A percentile compares a stretch with the other conserved stretches of the same genome.
Conservation (phyloP, 2,329 filamentous ascomycete genomes). For the Aspergillus sclerotialis region DNA sequence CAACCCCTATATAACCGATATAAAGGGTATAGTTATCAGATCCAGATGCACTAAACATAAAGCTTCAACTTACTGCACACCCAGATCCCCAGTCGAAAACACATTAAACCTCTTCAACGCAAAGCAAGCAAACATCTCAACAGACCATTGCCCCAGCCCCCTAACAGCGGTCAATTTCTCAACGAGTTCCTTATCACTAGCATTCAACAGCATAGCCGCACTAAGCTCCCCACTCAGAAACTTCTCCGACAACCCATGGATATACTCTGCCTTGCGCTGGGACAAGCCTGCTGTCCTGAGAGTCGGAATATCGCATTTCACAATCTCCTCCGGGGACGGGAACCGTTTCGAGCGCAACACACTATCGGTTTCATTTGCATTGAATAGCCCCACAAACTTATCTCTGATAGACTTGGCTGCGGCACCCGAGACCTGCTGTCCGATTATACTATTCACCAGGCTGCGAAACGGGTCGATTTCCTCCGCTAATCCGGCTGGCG, state of each 20-base stretch:
- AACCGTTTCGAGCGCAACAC: conserved; percentile 42
- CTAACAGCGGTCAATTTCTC: conserved; percentile 76
- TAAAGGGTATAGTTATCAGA: too few species aligned
- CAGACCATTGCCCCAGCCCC: conserved; percentile 82
- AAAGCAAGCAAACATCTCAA: conserved; percentile 98
- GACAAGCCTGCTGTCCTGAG: conserved; percentile 83
- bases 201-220: conserved; percentile 66
- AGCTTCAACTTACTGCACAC: conserved; percentile 61
- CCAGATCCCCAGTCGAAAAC: conserved; percentile 84
- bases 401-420: conserved; percentile 83
- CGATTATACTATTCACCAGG: conserved; percentile 81
- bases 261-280: conserved; percentile 92
- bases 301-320: conserved; percentile 52
- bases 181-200: conserved; percentile 79
- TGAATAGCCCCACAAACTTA: conserved; percentile 73
- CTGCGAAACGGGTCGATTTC: conserved; percentile 81
- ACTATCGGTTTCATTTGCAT: conserved; percentile 20
- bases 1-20: too few species aligned
- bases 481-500: conserved; percentile 72
- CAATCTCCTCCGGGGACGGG: conserved; percentile 69
- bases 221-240: conserved; percentile 70
- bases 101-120: conserved; percentile 91
- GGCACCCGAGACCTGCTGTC: conserved; percentile 90
- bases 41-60: too few species aligned
- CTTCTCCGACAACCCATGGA: conserved; percentile 75